Conservation (phyloP, 495 filamentous ascomycete genomes). For the Lophiotrema nucula region DNA sequence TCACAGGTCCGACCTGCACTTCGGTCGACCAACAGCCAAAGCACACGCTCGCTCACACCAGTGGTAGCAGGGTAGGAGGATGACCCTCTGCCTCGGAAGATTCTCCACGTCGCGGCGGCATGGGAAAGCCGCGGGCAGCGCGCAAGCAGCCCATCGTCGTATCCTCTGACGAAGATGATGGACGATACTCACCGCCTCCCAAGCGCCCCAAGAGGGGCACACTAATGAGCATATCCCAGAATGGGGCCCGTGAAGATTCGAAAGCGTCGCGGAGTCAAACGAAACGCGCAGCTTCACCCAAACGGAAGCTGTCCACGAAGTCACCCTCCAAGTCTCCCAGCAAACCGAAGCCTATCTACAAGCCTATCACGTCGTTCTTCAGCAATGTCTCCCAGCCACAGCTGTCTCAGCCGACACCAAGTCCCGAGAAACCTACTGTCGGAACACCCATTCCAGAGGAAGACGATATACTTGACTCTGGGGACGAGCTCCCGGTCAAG, state of each 20-base stretch:
- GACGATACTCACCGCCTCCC: conserved; percentile 18
- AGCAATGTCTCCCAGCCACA: conserved; percentile 39
- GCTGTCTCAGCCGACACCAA: conserved; percentile 30
- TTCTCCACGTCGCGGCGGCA: conserved; percentile 29
- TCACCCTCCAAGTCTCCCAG: conserved; percentile 20
- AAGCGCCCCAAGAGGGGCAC: conserved; percentile 29
- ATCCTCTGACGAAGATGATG: conserved; percentile 48
- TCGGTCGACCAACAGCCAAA: conserved; percentile 2
- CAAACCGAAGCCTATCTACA: conserved; percentile 34
- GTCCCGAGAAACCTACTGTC: conserved; percentile 25
- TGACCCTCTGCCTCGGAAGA: conserved; percentile 16
- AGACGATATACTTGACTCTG: conserved; percentile 47
- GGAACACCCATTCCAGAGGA: conserved; percentile 32
- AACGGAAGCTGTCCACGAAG: conserved; percentile 12
- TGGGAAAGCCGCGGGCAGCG: conserved; percentile 48
- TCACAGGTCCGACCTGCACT: background rate
- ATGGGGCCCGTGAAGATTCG: conserved; percentile 19
- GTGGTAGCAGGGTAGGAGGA: conserved; percentile 13
- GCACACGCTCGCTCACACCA: conserved; percentile 10
- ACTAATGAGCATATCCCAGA: conserved; percentile 10
- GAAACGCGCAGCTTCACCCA: conserved; percentile 4
- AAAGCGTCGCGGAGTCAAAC: background rate
- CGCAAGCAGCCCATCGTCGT: conserved; percentile 47
- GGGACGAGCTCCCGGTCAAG: conserved; percentile 29
- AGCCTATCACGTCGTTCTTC: conserved; percentile 48